Evolutionary conservation across 1,284 basidiomycete species (phyloP).

Genomic region (Coriolopsis trogii): DNA sequence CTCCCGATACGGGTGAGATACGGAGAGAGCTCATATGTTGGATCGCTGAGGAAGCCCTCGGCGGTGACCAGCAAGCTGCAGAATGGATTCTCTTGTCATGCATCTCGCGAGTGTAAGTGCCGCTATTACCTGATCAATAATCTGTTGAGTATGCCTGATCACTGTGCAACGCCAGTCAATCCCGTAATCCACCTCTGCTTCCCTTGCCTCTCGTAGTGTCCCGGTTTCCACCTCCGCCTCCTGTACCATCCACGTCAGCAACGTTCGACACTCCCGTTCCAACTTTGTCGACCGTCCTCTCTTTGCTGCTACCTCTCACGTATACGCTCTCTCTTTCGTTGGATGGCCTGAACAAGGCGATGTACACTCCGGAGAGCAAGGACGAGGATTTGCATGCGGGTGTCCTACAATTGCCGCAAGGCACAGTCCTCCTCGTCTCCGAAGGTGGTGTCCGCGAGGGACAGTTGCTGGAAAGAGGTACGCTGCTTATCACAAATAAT

Average conservation of each 20-base stretch:
- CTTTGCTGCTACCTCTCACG: constrained; percentile 55
- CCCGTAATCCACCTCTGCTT: constrained; percentile 66
- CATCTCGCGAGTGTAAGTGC: constrained; percentile 68
- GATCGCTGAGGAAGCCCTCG: constrained; percentile 70
- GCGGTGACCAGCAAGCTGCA: constrained; percentile 70
- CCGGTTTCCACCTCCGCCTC: constrained; percentile 53
- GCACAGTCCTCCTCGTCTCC: constrained; percentile 66
- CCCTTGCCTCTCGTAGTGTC: constrained; percentile 71
- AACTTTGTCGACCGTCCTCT: constrained; percentile 54
- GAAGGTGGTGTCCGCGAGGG: constrained; percentile 73
- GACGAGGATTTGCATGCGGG: constrained; percentile 79
- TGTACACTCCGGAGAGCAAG: constrained; percentile 68
- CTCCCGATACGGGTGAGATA: constrained; percentile 23
- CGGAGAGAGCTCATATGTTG: constrained; percentile 64
- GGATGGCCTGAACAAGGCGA: constrained; percentile 60
- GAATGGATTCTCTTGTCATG: constrained; percentile 75
- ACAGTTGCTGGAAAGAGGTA: constrained; percentile 63
- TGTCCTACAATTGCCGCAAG: constrained; percentile 70
- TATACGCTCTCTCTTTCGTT: constrained; percentile 57
- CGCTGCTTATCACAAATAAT: too few relatives aligned
- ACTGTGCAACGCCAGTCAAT: constrained; percentile 51
- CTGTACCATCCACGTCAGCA: constrained; percentile 22
- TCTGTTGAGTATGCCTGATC: background rate
- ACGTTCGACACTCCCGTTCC: constrained; percentile 32
- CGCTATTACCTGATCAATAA: background rate